phyloP scores from a whole-genome alignment of 2,329 filamentous ascomycete genomes.

The Cladosporium sp. region DNA sequence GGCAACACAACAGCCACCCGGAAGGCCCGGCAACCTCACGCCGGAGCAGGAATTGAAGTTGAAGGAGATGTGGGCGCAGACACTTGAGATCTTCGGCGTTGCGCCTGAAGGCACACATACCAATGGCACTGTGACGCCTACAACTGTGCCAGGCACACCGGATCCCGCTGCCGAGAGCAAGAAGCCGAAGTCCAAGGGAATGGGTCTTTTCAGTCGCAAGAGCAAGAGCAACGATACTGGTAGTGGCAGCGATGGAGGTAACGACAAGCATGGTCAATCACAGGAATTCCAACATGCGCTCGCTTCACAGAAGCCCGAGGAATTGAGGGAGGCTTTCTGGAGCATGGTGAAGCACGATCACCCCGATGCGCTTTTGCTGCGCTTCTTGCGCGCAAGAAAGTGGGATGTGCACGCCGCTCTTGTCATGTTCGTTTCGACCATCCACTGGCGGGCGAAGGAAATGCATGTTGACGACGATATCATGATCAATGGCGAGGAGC shows the following conservation, averaged over 20 bases:
- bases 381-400: slow-evolving; percentile 84
- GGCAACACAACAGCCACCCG: slow-evolving; percentile 46
- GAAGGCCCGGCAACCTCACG: slow-evolving; percentile 83
- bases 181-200: slow-evolving; percentile 48
- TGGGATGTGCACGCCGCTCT: slow-evolving; percentile 94
- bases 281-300: slow-evolving; percentile 83
- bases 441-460: slow-evolving; percentile 82
- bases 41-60: slow-evolving; percentile 83
- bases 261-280: slow-evolving; percentile 90
- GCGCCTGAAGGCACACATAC: slow-evolving; percentile 18
- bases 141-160: slow-evolving; percentile 18
- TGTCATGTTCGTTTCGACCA: slow-evolving; percentile 89
- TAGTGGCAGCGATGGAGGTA: slow-evolving; percentile 45
- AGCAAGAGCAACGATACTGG: slow-evolving; percentile 23
- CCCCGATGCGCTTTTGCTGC: slow-evolving; percentile 76
- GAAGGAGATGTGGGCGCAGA: slow-evolving; percentile 75
- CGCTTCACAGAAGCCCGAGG: slow-evolving; percentile 69
- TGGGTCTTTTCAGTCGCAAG: slow-evolving; percentile 8
- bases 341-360: slow-evolving; percentile 92
- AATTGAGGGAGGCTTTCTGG: slow-evolving; percentile 81
- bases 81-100: slow-evolving; percentile 72
- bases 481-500: slow-evolving; percentile 69
- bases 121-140: slow-evolving; percentile 24
- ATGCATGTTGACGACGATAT: slow-evolving; percentile 88
- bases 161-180: slow-evolving; percentile 41